Percentiles rank a stretch among this genome's conserved stretches.
Conservation (phyloP, 495 filamentous ascomycete genomes). For the Talaromyces proteolyticus region DNA sequence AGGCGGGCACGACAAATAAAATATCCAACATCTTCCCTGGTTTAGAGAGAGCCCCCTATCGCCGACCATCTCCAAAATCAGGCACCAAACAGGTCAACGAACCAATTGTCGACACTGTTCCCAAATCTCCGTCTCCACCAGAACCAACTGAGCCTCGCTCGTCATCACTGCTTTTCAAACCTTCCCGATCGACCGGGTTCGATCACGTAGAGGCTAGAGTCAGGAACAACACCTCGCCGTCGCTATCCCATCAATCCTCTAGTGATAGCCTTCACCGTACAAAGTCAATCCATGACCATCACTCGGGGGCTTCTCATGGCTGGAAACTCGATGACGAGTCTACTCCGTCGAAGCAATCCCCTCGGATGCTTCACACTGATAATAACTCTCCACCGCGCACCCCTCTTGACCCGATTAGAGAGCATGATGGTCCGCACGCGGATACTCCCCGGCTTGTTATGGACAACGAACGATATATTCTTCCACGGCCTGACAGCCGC, state of each 20-base stretch:
- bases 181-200: conserved; percentile 40
- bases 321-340: conserved; percentile 29
- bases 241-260: neutral
- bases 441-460: conserved; percentile 33
- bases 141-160: conserved; percentile 43
- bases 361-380: neutral
- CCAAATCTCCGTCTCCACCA: conserved; percentile 8
- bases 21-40: conserved; percentile 34
- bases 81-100: neutral
- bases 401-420: conserved; percentile 32
- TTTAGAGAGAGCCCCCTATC: conserved; percentile 28
- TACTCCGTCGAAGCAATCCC: conserved; percentile 10
- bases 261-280: conserved; percentile 20
- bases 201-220: conserved; percentile 10
- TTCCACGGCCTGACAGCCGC: conserved; percentile 36
- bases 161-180: conserved; percentile 47
- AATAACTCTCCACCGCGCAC: conserved; percentile 29
- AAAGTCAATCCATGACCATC: conserved; percentile 32
- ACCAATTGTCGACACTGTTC: too few relatives aligned
- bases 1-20: conserved; percentile 11
- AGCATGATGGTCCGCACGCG: conserved; percentile 23
- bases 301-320: conserved; percentile 19
- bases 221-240: neutral
- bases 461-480: conserved; percentile 30
- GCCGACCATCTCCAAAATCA: conserved; percentile 14